Base-by-base conservation (phyloP, 192 early-diverging fungal species). In the Dissophora globulifera region DNA sequence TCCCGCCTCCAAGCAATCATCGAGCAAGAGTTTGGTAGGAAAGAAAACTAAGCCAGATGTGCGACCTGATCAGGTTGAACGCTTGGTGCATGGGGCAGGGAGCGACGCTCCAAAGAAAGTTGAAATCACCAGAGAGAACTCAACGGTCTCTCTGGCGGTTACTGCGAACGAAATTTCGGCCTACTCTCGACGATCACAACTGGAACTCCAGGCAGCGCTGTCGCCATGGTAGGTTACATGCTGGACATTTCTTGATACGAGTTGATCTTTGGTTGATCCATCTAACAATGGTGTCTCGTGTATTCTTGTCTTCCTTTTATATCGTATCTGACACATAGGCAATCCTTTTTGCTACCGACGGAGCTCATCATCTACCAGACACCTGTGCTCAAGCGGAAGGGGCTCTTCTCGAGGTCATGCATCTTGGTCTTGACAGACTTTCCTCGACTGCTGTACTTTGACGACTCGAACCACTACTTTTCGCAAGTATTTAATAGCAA, bases 361-460 rank as follows among this genome's bases (percentile, higher is more conserved):
- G 91, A 93, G 69, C 58, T 90, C 6, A 83, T 93, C 25, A 45
- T 93, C 45, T 82, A 83, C 40, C 79, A 81, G 15, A 86, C 89
- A 9, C 81, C 71, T 17, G 86, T 93, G 1, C 56, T 71, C 33
- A 86, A 86, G 61, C 81, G 88, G 5, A 86, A 86, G 45, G 84
- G 88, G 19, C 58, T 83, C 27, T 83, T 85, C 42, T 75, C 83
- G 12, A 91, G 86, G 47, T 87, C 85, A 38, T 49, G 86, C 16
- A 82, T 86, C 31, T 49, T 93, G 32, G 79, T 92, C n/a, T 67
- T 93, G 50, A 92, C 91, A 1, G 89, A 92, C 58, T 68, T 79
- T 31, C 90, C 90, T 30, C 83, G 92, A 5, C 70, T 93, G 46
- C 55, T 86, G 3, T 89, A 91, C 54, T 83, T 87, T 53, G 90